Conservation (phyloP, 192 early-diverging fungal species). For the Entomortierella parvispora region DNA sequence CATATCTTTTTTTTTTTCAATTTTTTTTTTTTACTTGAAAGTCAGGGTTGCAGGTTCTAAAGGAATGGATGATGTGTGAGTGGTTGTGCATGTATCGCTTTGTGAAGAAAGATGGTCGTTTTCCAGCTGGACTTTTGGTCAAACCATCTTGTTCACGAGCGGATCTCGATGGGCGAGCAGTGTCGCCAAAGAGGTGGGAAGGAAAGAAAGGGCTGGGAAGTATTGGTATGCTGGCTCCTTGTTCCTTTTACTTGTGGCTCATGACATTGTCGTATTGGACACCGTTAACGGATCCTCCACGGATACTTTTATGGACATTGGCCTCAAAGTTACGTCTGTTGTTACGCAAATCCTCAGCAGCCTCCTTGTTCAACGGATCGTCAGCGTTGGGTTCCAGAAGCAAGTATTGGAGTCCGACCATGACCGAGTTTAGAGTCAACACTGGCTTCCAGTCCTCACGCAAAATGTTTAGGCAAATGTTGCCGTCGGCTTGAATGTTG, state of each 20-base stretch:
- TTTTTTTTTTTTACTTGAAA: too few species aligned
- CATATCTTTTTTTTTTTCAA: too few species aligned
- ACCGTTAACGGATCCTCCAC: conserved; percentile 76
- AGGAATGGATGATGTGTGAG: too few species aligned
- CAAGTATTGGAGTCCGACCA: conserved; percentile 92
- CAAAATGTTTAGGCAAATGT: conserved; percentile 96
- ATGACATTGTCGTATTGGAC: conserved; percentile 78
- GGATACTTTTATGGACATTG: conserved; percentile 82
- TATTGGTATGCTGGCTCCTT: conserved; percentile 16
- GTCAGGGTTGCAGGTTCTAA: too few species aligned
- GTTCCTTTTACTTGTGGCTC: conserved; percentile 32
- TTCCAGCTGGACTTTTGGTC: too few species aligned
- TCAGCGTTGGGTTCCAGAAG: conserved; percentile 96
- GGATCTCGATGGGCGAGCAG: too few species aligned
- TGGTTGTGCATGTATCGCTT: too few species aligned
- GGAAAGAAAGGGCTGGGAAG: background rate
- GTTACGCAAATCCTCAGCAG: conserved; percentile 81
- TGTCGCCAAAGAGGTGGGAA: too few species aligned
- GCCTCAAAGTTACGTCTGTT: conserved; percentile 76
- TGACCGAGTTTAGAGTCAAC: conserved; percentile 88
- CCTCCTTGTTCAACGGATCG: conserved; percentile 98
- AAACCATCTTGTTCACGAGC: too few species aligned
- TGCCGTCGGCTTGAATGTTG: conserved; percentile 96
- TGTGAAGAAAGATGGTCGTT: too few species aligned
- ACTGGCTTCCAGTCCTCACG: conserved; percentile 99